Evolutionary conservation across 2,329 filamentous ascomycete species (phyloP), one percentile per base, ranked within the genome.

Genomic region (Epichloe festucae): DNA sequence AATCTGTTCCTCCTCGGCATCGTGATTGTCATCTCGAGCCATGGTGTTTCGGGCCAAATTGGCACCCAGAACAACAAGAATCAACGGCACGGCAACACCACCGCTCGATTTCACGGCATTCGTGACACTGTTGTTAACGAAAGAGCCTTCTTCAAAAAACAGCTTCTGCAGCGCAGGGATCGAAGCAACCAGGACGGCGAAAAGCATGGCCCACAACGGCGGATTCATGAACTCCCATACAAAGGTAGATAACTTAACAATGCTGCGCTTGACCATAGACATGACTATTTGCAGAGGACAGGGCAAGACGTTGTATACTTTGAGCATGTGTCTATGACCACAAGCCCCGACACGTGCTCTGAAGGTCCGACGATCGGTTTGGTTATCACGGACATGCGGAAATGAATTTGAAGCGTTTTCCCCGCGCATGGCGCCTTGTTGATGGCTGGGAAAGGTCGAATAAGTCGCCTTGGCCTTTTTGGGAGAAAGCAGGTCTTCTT

Each of bases 171-270:
- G 77, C 1, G 73, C 63, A 0, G 93, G 93, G 5, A 96, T 79
- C 0, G 89, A 95, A 3, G 93, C 93, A 5, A 98, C 87, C 48
- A 95, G 70, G 45, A 97, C 84, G n/a, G 93, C 88, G 40, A 83
- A 73, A 36, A 97, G 73, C 93, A 98, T 97, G 34, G 93, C 90
- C 89, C 90, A 97, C 27, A 98, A 81, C 1, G 93, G 93, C 42
- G 93, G 91, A 68, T 97, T 97, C 91, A 98, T 97, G 67, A 96
- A 95, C 46, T 87, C 85, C 86, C 87, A 93, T 12, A 90, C 65
- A 49, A 89, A 89, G 47, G 69, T 70, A 58, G 79, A 68, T 59
- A 87, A 55, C 65, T 77, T 66, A 59, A 59, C 65, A 44, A 65
- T 70, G 17, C 70, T 58, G 11, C 53, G 57, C 47, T 64, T 60